These are phyloP conservation scores for Nicotiana knightiana DNA, from an alignment of 257 asterid genomes.

Conservation along the genomic window DNA sequence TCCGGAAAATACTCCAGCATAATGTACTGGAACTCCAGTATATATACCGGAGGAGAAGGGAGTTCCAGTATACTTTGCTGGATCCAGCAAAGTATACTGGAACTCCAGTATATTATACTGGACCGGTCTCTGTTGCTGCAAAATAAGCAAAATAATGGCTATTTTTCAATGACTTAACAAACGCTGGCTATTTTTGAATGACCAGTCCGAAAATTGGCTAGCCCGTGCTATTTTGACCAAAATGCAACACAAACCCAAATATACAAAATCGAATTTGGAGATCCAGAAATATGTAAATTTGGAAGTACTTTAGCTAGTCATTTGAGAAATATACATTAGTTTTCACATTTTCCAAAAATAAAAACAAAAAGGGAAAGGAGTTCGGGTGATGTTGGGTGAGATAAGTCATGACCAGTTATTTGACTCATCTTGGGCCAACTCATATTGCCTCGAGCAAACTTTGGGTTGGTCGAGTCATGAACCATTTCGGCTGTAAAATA, in stretches of 20 bases:
- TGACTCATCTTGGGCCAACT: neutral
- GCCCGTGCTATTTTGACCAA: no score
- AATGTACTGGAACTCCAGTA: no score
- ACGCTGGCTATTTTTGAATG: no score
- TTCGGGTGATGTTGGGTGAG: neutral
- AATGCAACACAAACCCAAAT: neutral
- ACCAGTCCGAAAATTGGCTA: no score
- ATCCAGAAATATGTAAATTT: neutral
- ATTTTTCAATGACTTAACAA: no score
- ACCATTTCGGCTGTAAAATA: neutral
- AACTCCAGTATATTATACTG: no score
- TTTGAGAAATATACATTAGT: neutral
- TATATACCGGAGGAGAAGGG: no score
- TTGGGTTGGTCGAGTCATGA: neutral
- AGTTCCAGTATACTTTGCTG: no score
- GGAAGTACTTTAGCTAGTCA: neutral
- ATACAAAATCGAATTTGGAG: neutral
- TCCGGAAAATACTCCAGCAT: no score
- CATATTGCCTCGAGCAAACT: neutral
- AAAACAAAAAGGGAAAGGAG: neutral
- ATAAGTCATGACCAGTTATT: neutral
- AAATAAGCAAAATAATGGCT: no score
- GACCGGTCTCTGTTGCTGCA: no score
- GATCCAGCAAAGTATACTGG: no score
- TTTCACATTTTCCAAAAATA: neutral